Percentiles rank a stretch among this genome's conserved stretches.
These are phyloP conservation scores for Mortierella sp. DNA, from an alignment of 371 early-diverging fungal genomes.

Conservation along the genomic window DNA sequence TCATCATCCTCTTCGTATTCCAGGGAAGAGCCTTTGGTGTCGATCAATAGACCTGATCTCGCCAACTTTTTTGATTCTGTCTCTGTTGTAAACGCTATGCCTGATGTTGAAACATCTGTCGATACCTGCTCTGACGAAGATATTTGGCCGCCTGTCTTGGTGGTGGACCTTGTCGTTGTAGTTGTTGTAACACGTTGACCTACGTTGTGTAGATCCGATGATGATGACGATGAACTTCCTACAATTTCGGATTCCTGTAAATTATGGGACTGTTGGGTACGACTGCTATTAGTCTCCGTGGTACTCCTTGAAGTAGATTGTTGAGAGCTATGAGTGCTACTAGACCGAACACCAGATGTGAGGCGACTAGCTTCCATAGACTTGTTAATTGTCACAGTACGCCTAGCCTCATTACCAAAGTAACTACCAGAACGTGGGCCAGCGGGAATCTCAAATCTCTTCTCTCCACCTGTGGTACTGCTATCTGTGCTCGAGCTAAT, in stretches of 20 bases:
- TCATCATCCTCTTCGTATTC: slow-evolving; percentile 21
- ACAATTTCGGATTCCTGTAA: not conserved
- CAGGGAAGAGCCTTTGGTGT: slow-evolving; percentile 18
- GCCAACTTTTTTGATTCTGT: not conserved
- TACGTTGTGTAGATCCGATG: slow-evolving; percentile 5
- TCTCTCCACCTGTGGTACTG: slow-evolving; percentile 34
- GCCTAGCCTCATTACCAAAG: slow-evolving; percentile 25
- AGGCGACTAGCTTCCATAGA: slow-evolving; percentile 40
- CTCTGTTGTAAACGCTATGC: not conserved
- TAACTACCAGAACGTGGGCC: slow-evolving; percentile 37
- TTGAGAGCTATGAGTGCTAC: slow-evolving; percentile 7
- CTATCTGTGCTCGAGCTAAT: slow-evolving; percentile 28
- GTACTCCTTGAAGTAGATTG: slow-evolving; percentile 2
- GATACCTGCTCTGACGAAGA: not conserved
- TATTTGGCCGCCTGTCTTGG: not conserved
- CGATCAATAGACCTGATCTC: slow-evolving; percentile 25
- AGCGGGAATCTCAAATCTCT: slow-evolving; percentile 47
- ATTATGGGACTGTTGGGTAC: not conserved
- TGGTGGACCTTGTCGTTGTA: slow-evolving; percentile 6
- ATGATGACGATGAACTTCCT: not conserved
- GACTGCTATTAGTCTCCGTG: not conserved
- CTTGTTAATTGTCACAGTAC: slow-evolving; percentile 15
- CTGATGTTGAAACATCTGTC: not conserved
- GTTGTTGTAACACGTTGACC: slow-evolving; percentile 17
- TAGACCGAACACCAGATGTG: not conserved